A percentile compares a stretch with the other conserved stretches of the same genome.
Evolutionary conservation across 2,329 filamentous ascomycete species (phyloP).

Genomic region (Colletotrichum lupini): DNA sequence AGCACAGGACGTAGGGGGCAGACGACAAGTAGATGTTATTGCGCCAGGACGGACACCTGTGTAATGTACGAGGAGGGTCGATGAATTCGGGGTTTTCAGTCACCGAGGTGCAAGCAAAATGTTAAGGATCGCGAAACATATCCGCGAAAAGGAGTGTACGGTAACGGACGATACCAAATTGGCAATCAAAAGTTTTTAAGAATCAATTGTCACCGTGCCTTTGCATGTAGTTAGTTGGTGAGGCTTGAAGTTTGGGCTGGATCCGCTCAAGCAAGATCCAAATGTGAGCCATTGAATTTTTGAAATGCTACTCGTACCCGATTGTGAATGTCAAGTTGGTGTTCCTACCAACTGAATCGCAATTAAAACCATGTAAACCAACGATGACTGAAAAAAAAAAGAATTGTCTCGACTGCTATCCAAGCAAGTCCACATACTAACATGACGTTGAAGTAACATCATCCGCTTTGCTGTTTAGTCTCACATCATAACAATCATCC

Average conservation of each 20-base stretch:
- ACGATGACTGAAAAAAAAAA: not conserved
- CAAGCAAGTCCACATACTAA: not conserved
- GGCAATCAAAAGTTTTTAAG: constrained; percentile 25
- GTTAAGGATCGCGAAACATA: constrained; percentile 9
- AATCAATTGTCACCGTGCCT: not conserved
- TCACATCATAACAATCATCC: constrained; percentile 30
- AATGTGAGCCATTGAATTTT: constrained; percentile 1
- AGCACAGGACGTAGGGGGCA: not conserved
- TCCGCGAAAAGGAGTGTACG: constrained; percentile 22
- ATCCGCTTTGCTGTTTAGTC: constrained; percentile 30
- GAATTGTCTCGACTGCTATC: constrained; percentile 4
- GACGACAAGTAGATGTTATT: not conserved
- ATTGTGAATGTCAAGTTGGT: not conserved
- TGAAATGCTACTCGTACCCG: constrained; percentile 7
- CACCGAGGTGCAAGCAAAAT: not conserved
- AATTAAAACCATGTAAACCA: constrained; percentile 25
- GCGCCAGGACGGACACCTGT: not conserved
- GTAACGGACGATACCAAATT: constrained; percentile 33
- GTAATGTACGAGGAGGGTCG: constrained; percentile 7
- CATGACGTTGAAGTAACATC: not conserved
- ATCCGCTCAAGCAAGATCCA: not conserved
- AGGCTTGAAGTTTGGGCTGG: not conserved
- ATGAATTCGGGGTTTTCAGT: not conserved
- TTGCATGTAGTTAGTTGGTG: not conserved
- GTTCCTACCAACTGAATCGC: not conserved